Conservation (phyloP, 78 protist genomes). For the Planoprotostelium fungivorum region DNA sequence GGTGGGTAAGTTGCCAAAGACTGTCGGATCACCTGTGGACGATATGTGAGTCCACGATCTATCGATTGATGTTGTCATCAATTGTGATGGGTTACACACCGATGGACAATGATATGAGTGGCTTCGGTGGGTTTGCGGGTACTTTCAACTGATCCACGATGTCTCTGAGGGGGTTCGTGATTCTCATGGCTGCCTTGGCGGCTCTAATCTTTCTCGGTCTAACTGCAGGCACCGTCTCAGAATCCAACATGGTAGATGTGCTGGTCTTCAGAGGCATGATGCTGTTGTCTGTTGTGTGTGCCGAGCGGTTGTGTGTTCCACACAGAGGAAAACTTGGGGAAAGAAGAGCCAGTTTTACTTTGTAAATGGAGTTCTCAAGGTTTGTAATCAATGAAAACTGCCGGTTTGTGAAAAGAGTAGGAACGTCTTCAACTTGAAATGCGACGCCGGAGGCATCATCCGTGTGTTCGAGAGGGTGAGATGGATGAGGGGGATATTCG, state of each 20-base stretch:
- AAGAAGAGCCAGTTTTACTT: no score
- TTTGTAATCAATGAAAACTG: no score
- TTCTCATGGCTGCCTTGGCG: slow-evolving; percentile 40
- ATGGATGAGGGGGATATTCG: no score
- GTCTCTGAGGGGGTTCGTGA: slow-evolving; percentile 80
- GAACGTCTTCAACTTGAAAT: no score
- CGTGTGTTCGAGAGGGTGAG: no score
- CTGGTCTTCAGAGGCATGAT: background rate
- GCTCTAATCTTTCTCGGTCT: slow-evolving; percentile 15
- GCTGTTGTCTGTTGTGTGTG: no score
- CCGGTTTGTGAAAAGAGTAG: no score
- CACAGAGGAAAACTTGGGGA: no score
- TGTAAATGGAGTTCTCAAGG: no score
- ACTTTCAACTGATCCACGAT: slow-evolving; percentile 77
- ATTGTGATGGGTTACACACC: slow-evolving; percentile 76
- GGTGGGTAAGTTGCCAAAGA: slow-evolving; percentile 74
- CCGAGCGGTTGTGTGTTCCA: no score
- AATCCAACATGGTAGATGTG: background rate
- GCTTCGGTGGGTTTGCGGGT: slow-evolving; percentile 71
- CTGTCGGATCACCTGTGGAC: slow-evolving; percentile 78
- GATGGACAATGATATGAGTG: slow-evolving; percentile 68
- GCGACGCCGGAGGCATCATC: no score
- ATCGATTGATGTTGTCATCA: slow-evolving; percentile 14
- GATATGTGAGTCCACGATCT: slow-evolving; percentile 5
- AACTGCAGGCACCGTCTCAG: no score